Conservation (phyloP, 1,284 basidiomycete species). For the Xerocomus nothofagi region DNA sequence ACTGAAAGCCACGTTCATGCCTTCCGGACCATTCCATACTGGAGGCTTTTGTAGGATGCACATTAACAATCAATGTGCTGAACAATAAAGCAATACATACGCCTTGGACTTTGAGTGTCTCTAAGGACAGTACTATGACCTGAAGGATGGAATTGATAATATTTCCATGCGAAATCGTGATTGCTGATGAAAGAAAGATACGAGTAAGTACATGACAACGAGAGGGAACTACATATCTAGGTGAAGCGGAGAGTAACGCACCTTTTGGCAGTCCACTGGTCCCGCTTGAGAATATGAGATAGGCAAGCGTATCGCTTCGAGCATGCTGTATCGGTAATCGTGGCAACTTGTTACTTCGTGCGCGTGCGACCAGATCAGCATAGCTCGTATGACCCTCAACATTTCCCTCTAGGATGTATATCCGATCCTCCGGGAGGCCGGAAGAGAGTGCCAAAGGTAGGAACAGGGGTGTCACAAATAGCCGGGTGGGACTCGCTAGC, state of each 20-base stretch:
- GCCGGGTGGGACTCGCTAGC: slow-evolving; percentile 51
- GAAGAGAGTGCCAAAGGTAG: slow-evolving; percentile 50
- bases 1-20: slow-evolving; percentile 48
- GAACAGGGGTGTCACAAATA: slow-evolving; percentile 61
- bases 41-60: slow-evolving; percentile 37
- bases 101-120: slow-evolving; percentile 31
- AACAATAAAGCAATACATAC: slow-evolving; percentile 13
- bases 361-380: slow-evolving; percentile 45
- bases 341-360: slow-evolving; percentile 40
- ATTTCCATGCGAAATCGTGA: slow-evolving; percentile 77
- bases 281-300: slow-evolving; percentile 75
- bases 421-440: slow-evolving; percentile 50
- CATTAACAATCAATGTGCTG: background rate
- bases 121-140: slow-evolving; percentile 31
- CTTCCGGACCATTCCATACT: slow-evolving; percentile 40
- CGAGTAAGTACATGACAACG: background rate
- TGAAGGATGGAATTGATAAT: slow-evolving; percentile 53
- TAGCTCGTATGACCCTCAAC: slow-evolving; percentile 44
- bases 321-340: slow-evolving; percentile 47
- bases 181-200: slow-evolving; percentile 42
- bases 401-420: slow-evolving; percentile 55
- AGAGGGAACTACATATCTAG: background rate
- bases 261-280: slow-evolving; percentile 78
- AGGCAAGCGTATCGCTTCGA: slow-evolving; percentile 59
- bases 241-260: slow-evolving; percentile 24